Evolutionary conservation across 1,139 yeast genomes (phyloP), one percentile per base, ranked within the genome.

Genomic region (Nadsonia commutata): DNA sequence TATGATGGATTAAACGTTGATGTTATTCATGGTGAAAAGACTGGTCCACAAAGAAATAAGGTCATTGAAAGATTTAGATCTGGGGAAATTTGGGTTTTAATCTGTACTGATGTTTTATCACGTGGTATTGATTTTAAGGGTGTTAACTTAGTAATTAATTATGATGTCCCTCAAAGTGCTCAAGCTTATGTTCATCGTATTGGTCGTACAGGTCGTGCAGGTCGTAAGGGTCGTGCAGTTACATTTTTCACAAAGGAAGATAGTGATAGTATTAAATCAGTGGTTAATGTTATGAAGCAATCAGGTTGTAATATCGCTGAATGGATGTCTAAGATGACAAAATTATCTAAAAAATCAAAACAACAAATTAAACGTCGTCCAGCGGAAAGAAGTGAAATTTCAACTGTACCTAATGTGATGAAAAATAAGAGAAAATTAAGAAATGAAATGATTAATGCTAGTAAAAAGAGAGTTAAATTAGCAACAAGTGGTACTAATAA

Each of bases 201-300:
- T 54, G 99, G 99, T 62, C 81, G 99, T 69, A 90, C 98, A 2
- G 99, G 98, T 51, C 80, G 99, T 70, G 95, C 90, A 42, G 95
- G 95, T 1, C 76, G 81, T 51, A 56, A 65, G 2, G 98, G 98
- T 48, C 73, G 71, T 53, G 96, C 98, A 0, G 76, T 90, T 20
- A 93, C 98, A 0, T 80, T 88, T 52, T 93, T 83, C 67, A 86
- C 98, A 20, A 88, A 86, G 58, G 94, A 84, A 49, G 99, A 93
- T 58, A 66, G 74, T 11, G 63, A 72, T 45, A 76, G 84, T 2
- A 71, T 90, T 41, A 83, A 82, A 59, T 84, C 94, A 9, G 83
- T 90, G 33, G 74, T 88, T 37, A 90, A 88, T 57, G 97, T 90
- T 16, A 90, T 90, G 95, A 81, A 82, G 55, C 95, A 86, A 59